Base-by-base conservation (phyloP, 192 early-diverging fungal genomes). In the Paraglomus brasilianum region DNA sequence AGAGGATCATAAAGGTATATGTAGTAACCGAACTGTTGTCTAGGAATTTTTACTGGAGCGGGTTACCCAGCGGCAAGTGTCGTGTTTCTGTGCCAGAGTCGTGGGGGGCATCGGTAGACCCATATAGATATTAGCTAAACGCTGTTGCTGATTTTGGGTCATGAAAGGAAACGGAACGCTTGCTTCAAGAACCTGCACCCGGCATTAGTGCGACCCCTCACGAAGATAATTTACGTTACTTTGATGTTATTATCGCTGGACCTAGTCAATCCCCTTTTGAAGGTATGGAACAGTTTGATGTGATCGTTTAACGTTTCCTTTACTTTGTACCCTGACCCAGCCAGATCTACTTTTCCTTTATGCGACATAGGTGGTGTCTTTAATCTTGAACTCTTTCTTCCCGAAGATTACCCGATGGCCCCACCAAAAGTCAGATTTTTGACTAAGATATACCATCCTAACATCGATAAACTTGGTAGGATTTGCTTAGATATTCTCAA, bases 401-500 rank as follows among this genome's bases (percentile, higher is more conserved):
- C 97, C 63, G 95, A 96, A 67, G 94, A 95, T 24, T 98, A 98
- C 73, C 97, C 97, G 36, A 98, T 98, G 97, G 88, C 89, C 3
- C 93, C 97, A 49, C 97, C 97, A 46, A 98, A 96, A 84, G 97
- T 98, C 44, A 93, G 95, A 21, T 97, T 95, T 71, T 81, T 98
- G 78, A 98, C 97, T 53, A 94, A 93, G 79, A 98, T 98, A 76
- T 98, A 98, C 81, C 95, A 97, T 77, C 95, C 95, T 19, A 98
- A 98, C 76, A 98, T 98, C 76, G 97, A 98, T 80, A 97, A 95
- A 82, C 87, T 97, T 22, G 97, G 97, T 19, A 86, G 95, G 58
- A 97, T 98, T 71, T 98, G 97, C 62, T 82, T 98, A 65, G 97
- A 98, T 74, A 98, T 98, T 79, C 77, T 98, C 66, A 98, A 98